Percentiles rank a stretch among this genome's conserved stretches.
phyloP scores from a whole-genome alignment of 306 rosid genomes.

The Rosa persica region DNA sequence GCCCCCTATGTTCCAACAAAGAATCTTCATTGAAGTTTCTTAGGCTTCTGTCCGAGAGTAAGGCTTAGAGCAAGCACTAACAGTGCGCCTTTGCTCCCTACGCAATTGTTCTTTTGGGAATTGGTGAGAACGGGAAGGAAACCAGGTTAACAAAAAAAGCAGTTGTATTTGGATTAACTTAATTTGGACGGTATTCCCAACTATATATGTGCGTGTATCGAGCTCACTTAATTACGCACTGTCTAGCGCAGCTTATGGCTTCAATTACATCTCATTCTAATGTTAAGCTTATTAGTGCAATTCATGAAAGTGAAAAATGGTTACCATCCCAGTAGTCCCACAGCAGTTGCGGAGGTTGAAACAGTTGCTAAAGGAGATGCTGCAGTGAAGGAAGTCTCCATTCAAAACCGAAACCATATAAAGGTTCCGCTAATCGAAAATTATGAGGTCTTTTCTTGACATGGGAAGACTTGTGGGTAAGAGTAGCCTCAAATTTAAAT shows the following conservation, averaged over 20 bases:
- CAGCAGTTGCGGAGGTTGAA: not conserved
- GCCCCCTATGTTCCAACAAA: too few relatives aligned
- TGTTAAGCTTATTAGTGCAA: not conserved
- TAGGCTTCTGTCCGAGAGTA: too few relatives aligned
- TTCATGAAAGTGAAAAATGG: slow-evolving; percentile 3
- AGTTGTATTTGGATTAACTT: too few relatives aligned
- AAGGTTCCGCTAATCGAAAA: not conserved
- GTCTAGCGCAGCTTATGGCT: not conserved
- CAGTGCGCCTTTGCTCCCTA: too few relatives aligned
- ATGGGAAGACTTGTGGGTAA: slow-evolving; percentile 59
- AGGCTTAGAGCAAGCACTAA: too few relatives aligned
- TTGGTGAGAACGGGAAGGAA: too few relatives aligned
- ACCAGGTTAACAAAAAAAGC: too few relatives aligned
- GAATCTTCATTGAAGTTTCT: too few relatives aligned
- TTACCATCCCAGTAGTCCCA: not conserved
- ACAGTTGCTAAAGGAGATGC: not conserved
- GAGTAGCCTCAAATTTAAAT: slow-evolving; percentile 24
- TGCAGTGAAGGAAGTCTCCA: not conserved
- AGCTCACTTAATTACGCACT: too few relatives aligned
- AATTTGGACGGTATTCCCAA: too few relatives aligned
- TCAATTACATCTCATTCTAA: not conserved
- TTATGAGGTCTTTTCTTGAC: slow-evolving; percentile 36
- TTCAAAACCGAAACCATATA: not conserved
- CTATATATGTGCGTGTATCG: too few relatives aligned
- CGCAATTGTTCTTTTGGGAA: too few relatives aligned